Conservation (phyloP, 2,329 filamentous ascomycete species). For the Lachnellula suecica region DNA sequence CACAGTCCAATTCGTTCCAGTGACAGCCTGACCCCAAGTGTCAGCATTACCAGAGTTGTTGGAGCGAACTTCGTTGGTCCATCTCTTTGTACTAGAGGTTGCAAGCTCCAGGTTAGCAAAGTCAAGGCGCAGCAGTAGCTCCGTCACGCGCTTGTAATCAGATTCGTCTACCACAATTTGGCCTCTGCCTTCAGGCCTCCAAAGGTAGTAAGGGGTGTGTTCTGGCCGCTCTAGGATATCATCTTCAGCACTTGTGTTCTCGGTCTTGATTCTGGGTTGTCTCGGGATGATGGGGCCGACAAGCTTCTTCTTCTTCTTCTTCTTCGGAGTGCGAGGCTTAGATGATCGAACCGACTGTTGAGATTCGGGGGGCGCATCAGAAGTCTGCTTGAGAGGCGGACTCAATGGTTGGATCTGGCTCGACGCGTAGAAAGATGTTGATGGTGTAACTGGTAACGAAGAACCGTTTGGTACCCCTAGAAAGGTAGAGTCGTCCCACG, state of each 20-base stretch:
- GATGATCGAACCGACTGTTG: constrained; percentile 6
- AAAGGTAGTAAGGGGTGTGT: constrained; percentile 62
- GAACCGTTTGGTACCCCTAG: not conserved
- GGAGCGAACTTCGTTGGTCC: constrained; percentile 65
- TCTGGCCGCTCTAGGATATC: constrained; percentile 49
- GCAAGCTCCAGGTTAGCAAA: constrained; percentile 67
- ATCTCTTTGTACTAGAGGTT: constrained; percentile 63
- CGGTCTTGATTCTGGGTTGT: constrained; percentile 63
- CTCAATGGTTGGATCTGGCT: constrained; percentile 15
- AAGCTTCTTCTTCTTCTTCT: constrained; percentile 49
- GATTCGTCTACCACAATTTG: constrained; percentile 61
- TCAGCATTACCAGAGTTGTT: constrained; percentile 35
- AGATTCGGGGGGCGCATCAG: not conserved
- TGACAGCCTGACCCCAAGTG: constrained; percentile 51
- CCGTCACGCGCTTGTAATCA: constrained; percentile 66
- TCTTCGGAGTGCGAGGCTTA: constrained; percentile 36
- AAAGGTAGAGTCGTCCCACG: not conserved
- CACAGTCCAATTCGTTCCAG: constrained; percentile 45
- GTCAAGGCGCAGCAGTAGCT: constrained; percentile 71
- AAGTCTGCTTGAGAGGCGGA: constrained; percentile 8
- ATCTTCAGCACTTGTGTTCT: constrained; percentile 40
- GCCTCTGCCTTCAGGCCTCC: constrained; percentile 62
- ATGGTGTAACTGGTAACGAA: constrained; percentile 11
- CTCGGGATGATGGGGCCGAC: constrained; percentile 63
- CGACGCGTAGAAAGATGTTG: constrained; percentile 23